A percentile compares a stretch with the other conserved stretches of the same genome.
phyloP scores from a whole-genome alignment of 2,329 filamentous ascomycete genomes.

The Pseudopithomyces chartarum region DNA sequence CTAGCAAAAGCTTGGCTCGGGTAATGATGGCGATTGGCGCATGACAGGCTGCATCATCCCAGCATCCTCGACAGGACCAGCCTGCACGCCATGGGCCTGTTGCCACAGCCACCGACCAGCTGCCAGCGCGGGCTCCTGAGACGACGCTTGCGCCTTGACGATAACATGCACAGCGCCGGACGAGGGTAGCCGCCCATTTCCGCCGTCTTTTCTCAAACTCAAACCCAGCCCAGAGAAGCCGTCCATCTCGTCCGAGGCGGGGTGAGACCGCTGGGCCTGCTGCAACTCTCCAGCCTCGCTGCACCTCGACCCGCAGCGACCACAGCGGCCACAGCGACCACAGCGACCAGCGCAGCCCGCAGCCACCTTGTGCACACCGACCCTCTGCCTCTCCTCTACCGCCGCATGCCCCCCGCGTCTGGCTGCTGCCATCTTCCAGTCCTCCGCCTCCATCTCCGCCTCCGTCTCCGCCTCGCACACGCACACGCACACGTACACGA shows the following conservation, averaged over 20 bases:
- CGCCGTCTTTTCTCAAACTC: background rate
- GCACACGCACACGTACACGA: conserved; percentile 12
- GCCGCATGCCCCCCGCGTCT: conserved; percentile 14
- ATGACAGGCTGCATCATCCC: conserved; percentile 9
- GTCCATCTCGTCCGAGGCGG: conserved; percentile 23
- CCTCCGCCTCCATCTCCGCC: too few species aligned
- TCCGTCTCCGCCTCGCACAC: background rate
- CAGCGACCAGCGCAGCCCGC: conserved; percentile 33
- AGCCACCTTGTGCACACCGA: conserved; percentile 29
- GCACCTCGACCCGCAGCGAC: conserved; percentile 30
- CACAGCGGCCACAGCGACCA: too few species aligned
- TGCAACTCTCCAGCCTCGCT: conserved; percentile 14
- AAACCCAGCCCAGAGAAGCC: background rate
- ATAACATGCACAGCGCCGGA: background rate
- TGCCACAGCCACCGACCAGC: conserved; percentile 36
- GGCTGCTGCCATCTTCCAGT: background rate
- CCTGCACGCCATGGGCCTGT: conserved; percentile 26
- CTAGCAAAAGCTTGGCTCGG: conserved; percentile 34
- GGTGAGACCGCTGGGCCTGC: conserved; percentile 21
- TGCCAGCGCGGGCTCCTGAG: conserved; percentile 30
- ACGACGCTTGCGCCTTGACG: conserved; percentile 39
- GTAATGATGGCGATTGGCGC: conserved; percentile 36
- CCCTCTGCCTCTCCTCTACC: conserved; percentile 9
- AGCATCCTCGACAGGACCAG: conserved; percentile 2
- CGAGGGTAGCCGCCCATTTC: background rate